phyloP scores from a whole-genome alignment of 2,329 filamentous ascomycete genomes.

The Gaeumannomyces tritici region DNA sequence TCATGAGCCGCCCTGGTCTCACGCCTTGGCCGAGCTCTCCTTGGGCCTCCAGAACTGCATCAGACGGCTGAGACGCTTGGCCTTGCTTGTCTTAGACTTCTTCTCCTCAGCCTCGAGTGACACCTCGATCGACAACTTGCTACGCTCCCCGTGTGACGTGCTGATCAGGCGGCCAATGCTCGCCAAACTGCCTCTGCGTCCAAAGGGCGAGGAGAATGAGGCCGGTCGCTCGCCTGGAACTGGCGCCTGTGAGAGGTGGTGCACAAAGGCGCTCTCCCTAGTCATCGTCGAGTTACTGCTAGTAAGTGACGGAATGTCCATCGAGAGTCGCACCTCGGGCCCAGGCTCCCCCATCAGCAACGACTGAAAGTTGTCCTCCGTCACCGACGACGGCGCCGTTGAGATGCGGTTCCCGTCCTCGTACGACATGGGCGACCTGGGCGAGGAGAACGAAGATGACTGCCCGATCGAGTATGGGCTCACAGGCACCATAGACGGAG shows the following conservation, averaged over 20 bases:
- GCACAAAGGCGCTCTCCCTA: conserved; percentile 48
- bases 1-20: not conserved
- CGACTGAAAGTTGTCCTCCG: conserved; percentile 64
- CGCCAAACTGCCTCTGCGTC: conserved; percentile 63
- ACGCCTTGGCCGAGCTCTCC: conserved; percentile 16
- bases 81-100: conserved; percentile 50
- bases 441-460: conserved; percentile 60
- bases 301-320: conserved; percentile 62
- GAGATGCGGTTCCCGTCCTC: conserved; percentile 60
- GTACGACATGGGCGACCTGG: conserved; percentile 58
- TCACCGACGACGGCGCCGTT: conserved; percentile 64
- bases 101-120: conserved; percentile 43
- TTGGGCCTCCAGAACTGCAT: conserved; percentile 71
- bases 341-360: conserved; percentile 65
- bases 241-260: conserved; percentile 37
- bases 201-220: conserved; percentile 52
- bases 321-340: conserved; percentile 60
- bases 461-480: conserved; percentile 58
- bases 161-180: conserved; percentile 70
- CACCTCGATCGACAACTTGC: conserved; percentile 64
- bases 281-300: conserved; percentile 73
- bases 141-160: conserved; percentile 63
- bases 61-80: conserved; percentile 62
- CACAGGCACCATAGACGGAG: conserved; percentile 36
- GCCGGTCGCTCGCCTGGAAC: conserved; percentile 49